Conservation (phyloP, 768 basidiomycete genomes). For the Phylloporus sp. region DNA sequence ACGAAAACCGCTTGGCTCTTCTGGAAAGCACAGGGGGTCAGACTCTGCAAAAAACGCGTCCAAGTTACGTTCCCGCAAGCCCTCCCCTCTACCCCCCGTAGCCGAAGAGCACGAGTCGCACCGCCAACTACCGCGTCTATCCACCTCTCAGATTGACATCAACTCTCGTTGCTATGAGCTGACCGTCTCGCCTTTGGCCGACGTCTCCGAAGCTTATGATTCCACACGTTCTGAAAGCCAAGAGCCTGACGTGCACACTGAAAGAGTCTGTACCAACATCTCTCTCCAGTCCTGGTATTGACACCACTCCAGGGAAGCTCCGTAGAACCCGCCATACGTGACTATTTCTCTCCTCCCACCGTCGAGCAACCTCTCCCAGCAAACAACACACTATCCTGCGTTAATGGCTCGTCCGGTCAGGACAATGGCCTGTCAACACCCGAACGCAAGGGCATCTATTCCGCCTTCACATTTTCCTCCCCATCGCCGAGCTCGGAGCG, state of each 20-base stretch:
- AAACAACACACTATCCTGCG: slow-evolving; percentile 25
- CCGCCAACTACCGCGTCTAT: slow-evolving; percentile 24
- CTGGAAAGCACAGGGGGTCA: slow-evolving; percentile 22
- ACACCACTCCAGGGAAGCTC: slow-evolving; percentile 44
- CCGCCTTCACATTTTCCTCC: slow-evolving; percentile 75
- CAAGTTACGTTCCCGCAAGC: slow-evolving; percentile 37
- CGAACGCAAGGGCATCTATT: slow-evolving; percentile 67
- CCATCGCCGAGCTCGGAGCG: slow-evolving; percentile 62
- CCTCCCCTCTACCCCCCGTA: slow-evolving; percentile 61
- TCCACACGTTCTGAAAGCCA: slow-evolving; percentile 35
- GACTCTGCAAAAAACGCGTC: slow-evolving; percentile 42
- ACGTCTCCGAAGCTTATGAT: slow-evolving; percentile 70
- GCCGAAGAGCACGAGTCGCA: slow-evolving; percentile 46
- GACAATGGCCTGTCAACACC: slow-evolving; percentile 69
- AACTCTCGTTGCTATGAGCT: slow-evolving; percentile 78
- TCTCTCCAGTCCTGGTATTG: background rate
- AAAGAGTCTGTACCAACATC: slow-evolving; percentile 42
- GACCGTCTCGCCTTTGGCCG: slow-evolving; percentile 74
- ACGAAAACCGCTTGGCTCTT: slow-evolving; percentile 44
- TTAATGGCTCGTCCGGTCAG: slow-evolving; percentile 58
- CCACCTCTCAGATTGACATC: slow-evolving; percentile 48
- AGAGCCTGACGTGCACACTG: slow-evolving; percentile 39
- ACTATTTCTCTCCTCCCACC: slow-evolving; percentile 40
- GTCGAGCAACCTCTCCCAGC: slow-evolving; percentile 26
- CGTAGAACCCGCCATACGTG: slow-evolving; percentile 53